These are phyloP conservation scores for Stephanodiscus minutulus DNA, from an alignment of 108 stramenopile genomes.

Conservation along the genomic window DNA sequence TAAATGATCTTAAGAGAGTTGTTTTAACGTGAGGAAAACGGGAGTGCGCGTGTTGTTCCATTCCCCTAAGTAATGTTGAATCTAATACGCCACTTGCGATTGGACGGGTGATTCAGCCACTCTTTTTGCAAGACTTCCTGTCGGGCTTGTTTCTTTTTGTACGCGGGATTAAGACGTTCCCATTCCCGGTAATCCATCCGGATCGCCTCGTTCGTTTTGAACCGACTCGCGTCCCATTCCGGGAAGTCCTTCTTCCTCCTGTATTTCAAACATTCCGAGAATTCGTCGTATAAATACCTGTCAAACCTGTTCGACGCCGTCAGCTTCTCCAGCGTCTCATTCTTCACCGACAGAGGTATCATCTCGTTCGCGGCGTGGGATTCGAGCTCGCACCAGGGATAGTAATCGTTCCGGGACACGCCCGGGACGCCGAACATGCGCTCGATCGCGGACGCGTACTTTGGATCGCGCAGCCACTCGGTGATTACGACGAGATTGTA, in stretches of 20 bases:
- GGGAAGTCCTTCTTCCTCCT: slow-evolving; percentile 20
- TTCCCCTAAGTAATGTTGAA: neutral
- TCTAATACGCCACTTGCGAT: neutral
- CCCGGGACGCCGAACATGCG: slow-evolving; percentile 40
- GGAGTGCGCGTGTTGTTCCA: neutral
- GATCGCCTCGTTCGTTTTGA: slow-evolving; percentile 1
- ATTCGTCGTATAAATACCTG: neutral
- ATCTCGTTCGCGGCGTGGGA: slow-evolving; percentile 3
- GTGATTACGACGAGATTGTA: slow-evolving; percentile 46
- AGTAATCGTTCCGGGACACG: neutral
- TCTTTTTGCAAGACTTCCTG: too few species aligned
- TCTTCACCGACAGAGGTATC: neutral
- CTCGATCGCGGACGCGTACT: slow-evolving; percentile 38
- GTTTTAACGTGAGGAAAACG: neutral
- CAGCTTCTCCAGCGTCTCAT: neutral
- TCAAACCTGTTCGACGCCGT: neutral
- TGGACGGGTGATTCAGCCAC: neutral
- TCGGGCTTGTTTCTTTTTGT: neutral
- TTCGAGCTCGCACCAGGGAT: slow-evolving; percentile 8
- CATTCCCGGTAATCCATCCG: slow-evolving; percentile 11
- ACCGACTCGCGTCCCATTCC: slow-evolving; percentile 30
- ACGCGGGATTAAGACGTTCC: neutral
- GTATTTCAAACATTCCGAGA: slow-evolving; percentile 17
- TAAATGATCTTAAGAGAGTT: neutral
- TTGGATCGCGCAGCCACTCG: slow-evolving; percentile 34